A percentile compares a stretch with the other conserved stretches of the same genome.
These are phyloP conservation scores for Diplodia mutila DNA, from an alignment of 2,329 filamentous ascomycete genomes.

Conservation along the genomic window DNA sequence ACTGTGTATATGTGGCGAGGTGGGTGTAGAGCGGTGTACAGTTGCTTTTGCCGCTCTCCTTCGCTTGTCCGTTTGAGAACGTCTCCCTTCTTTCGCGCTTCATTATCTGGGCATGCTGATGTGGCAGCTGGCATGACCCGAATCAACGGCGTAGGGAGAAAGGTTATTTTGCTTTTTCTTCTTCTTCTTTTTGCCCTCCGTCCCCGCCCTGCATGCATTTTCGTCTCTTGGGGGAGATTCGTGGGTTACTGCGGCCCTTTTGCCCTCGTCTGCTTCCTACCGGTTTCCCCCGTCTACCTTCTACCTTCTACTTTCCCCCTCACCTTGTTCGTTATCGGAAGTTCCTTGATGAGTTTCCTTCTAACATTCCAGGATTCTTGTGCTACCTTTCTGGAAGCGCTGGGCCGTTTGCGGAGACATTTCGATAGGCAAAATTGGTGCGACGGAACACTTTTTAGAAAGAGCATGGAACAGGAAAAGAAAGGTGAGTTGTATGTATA, in stretches of 20 bases:
- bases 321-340: background rate
- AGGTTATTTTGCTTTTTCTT: background rate
- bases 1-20: background rate
- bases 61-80: background rate
- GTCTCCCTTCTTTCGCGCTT: background rate
- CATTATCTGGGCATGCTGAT: background rate
- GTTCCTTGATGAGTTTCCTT: background rate
- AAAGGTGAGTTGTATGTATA: background rate
- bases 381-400: slow-evolving; percentile 8
- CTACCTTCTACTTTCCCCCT: background rate
- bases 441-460: background rate
- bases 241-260: background rate
- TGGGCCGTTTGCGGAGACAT: background rate
- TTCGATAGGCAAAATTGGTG: background rate
- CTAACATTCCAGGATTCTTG: background rate
- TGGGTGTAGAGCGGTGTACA: slow-evolving; percentile 5
- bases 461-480: background rate
- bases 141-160: background rate
- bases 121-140: background rate
- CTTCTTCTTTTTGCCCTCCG: background rate
- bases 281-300: background rate
- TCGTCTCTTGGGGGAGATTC: background rate
- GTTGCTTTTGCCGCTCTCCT: slow-evolving; percentile 1
- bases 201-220: background rate
- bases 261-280: background rate